Evolutionary conservation across 2,329 filamentous ascomycete genomes (phyloP).

Genomic region (Fusarium verticillioides): DNA sequence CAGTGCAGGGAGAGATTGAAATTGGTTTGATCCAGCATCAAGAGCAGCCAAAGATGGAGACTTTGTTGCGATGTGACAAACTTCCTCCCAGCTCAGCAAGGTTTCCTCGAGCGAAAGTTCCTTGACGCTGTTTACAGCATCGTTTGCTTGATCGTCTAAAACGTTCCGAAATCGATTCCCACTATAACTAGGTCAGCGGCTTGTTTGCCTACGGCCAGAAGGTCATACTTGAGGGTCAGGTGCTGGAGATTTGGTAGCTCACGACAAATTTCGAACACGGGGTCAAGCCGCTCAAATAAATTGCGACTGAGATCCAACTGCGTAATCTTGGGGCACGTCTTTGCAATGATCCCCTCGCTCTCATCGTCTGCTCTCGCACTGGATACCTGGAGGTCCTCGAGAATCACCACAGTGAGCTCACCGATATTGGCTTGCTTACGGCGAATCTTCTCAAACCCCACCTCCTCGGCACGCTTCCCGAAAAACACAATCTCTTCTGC

Average conservation of each 20-base stretch:
- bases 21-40: slow-evolving; percentile 66
- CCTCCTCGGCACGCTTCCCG: slow-evolving; percentile 88
- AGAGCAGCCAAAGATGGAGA: slow-evolving; percentile 66
- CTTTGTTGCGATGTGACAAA: slow-evolving; percentile 62
- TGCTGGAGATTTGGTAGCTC: slow-evolving; percentile 73
- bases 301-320: slow-evolving; percentile 91
- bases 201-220: neutral
- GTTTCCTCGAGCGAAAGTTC: slow-evolving; percentile 76
- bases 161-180: slow-evolving; percentile 75
- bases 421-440: slow-evolving; percentile 80
- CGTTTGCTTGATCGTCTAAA: slow-evolving; percentile 48
- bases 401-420: slow-evolving; percentile 81
- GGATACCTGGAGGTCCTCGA: slow-evolving; percentile 78
- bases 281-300: slow-evolving; percentile 74
- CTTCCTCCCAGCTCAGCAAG: slow-evolving; percentile 72
- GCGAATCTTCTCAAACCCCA: slow-evolving; percentile 94
- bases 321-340: slow-evolving; percentile 72
- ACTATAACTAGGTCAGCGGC: slow-evolving; percentile 56
- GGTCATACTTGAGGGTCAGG: slow-evolving; percentile 77
- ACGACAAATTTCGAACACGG: slow-evolving; percentile 76
- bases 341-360: slow-evolving; percentile 53
- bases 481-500: slow-evolving; percentile 71
- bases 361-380: slow-evolving; percentile 48
- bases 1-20: slow-evolving; percentile 61
- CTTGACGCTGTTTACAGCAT: slow-evolving; percentile 61